Conservation (phyloP, 495 filamentous ascomycete genomes). For the Astrothelium macrocarpum region DNA sequence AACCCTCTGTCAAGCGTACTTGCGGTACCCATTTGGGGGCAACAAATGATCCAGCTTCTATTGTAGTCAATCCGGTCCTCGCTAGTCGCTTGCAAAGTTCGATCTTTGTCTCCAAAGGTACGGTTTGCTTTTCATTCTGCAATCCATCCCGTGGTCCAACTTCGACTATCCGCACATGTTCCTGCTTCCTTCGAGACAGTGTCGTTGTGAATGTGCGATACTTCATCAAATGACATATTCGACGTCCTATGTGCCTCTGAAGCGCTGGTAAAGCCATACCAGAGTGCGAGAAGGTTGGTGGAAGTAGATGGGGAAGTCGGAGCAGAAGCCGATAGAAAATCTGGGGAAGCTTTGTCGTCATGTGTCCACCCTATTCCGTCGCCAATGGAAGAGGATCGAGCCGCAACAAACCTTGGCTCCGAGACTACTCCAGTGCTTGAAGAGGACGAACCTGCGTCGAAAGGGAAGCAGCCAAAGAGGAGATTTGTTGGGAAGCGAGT, state of each 20-base stretch:
- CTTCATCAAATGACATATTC: not conserved
- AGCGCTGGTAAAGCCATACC: not conserved
- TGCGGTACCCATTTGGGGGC: conserved; percentile 97
- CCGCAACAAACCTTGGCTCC: conserved; percentile 26
- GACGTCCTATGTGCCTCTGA: not conserved
- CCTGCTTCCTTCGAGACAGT: not conserved
- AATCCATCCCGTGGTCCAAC: conserved; percentile 90
- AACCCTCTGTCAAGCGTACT: conserved; percentile 38
- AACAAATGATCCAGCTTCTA: conserved; percentile 94
- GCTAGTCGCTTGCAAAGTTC: conserved; percentile 71
- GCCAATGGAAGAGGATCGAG: conserved; percentile 35
- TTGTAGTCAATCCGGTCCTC: conserved; percentile 73
- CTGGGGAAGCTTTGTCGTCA: not conserved
- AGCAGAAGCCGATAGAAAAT: not conserved
- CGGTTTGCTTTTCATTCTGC: conserved; percentile 85
- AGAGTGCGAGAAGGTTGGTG: not conserved
- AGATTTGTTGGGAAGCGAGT: conserved; percentile 32
- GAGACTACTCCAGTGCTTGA: conserved; percentile 19
- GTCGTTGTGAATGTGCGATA: not conserved
- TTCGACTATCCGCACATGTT: conserved; percentile 65
- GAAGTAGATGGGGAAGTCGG: not conserved
- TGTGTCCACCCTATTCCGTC: no score
- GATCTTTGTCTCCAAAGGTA: conserved; percentile 74
- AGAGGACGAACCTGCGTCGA: conserved; percentile 20
- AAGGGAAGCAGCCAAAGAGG: conserved; percentile 30